Conservation (phyloP, 257 asterid species). For the Galeopsis tetrahit region DNA sequence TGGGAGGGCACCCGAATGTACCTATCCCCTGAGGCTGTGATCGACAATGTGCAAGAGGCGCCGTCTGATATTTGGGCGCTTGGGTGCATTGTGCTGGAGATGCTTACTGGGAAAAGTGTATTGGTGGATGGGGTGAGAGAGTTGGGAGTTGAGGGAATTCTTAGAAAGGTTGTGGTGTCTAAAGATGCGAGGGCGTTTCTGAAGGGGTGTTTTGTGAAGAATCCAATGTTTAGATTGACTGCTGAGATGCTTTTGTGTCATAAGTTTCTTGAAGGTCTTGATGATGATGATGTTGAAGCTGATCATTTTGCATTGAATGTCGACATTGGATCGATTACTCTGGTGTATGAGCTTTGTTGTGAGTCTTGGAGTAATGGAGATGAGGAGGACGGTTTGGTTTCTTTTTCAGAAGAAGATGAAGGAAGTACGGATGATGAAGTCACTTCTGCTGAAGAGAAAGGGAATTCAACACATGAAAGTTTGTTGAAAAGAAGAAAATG, state of each 20-base stretch:
- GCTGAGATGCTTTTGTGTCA: conserved; percentile 80
- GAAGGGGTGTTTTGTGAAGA: conserved; percentile 37
- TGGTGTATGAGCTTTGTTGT: too few relatives aligned
- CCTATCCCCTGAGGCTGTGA: conserved; percentile 77
- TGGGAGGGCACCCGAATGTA: conserved; percentile 83
- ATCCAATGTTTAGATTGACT: conserved; percentile 66
- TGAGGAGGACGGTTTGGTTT: not conserved
- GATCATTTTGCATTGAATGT: not conserved
- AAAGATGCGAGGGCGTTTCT: conserved; percentile 74
- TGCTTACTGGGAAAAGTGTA: conserved; percentile 64
- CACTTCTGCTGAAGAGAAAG: not conserved
- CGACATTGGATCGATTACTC: not conserved
- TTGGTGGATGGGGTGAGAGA: conserved; percentile 38
- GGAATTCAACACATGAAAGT: not conserved
- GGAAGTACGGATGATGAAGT: too few relatives aligned
- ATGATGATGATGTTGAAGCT: conserved; percentile 41
- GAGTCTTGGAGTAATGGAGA: not conserved
- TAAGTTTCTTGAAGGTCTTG: conserved; percentile 58
- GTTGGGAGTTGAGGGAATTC: conserved; percentile 31
- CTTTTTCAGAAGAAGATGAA: too few relatives aligned
- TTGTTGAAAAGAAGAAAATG: not conserved
- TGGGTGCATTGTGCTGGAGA: conserved; percentile 84
- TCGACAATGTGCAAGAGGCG: conserved; percentile 62
- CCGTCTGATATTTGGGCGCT: conserved; percentile 90
- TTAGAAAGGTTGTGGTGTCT: conserved; percentile 48